Conservation (phyloP, 768 basidiomycete genomes). For the Calocera viscosa region DNA sequence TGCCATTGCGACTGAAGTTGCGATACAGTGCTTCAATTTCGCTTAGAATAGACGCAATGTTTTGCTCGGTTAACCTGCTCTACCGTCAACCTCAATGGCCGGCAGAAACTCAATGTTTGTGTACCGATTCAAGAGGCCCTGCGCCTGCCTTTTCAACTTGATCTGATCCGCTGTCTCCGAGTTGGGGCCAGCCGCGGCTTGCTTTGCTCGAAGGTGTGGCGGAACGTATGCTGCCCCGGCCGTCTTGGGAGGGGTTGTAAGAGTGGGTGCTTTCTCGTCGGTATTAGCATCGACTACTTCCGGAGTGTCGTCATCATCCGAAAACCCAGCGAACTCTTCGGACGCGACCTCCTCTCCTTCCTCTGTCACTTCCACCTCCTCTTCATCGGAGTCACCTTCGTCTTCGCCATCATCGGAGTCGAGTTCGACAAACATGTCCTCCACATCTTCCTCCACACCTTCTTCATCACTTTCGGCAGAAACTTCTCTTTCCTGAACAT, state of each 20-base stretch:
- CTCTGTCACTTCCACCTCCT: conserved; percentile 13
- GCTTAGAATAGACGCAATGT: conserved; percentile 60
- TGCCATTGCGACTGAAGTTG: conserved; percentile 65
- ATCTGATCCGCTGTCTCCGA: conserved; percentile 32
- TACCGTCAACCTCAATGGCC: not conserved
- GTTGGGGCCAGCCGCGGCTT: conserved; percentile 23
- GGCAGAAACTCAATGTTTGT: conserved; percentile 12
- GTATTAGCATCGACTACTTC: conserved; percentile 27
- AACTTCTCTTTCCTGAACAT: conserved; percentile 15
- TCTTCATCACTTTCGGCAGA: conserved; percentile 23
- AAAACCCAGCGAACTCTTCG: conserved; percentile 15
- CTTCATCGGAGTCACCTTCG: not conserved
- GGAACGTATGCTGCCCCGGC: conserved; percentile 55
- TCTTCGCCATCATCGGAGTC: conserved; percentile 13
- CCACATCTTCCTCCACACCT: conserved; percentile 17
- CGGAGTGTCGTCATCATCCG: conserved; percentile 30
- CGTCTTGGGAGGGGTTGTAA: conserved; percentile 24
- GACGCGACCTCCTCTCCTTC: conserved; percentile 11
- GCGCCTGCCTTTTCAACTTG: conserved; percentile 62
- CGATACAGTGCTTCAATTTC: conserved; percentile 67
- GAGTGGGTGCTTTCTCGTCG: not conserved
- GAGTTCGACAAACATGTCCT: too few relatives aligned
- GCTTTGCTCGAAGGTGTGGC: conserved; percentile 48
- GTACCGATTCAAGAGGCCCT: conserved; percentile 80
- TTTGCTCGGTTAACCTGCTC: conserved; percentile 76